phyloP scores from a whole-genome alignment of 2,329 filamentous ascomycete genomes.

The Stachybotrys elegans region DNA sequence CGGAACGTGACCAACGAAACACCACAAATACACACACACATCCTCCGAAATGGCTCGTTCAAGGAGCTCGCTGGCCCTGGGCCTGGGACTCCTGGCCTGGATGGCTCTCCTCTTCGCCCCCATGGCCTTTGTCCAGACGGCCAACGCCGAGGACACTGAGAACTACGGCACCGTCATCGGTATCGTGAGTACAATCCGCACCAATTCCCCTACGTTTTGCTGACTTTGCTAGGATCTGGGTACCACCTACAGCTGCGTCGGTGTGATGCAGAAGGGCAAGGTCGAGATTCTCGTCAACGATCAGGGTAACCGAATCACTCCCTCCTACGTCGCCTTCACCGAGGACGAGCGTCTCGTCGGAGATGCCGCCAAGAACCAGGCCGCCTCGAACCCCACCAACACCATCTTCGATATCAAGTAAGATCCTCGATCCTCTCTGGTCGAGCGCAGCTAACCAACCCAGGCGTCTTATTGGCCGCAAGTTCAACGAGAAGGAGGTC shows the following conservation, averaged over 20 bases:
- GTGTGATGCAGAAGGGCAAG: constrained; percentile 93
- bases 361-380: constrained; percentile 97
- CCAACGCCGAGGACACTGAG: constrained; percentile 66
- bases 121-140: constrained; percentile 77
- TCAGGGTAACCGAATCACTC: constrained; percentile 94
- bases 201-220: constrained; percentile 10
- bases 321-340: constrained; percentile 93
- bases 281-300: constrained; percentile 96
- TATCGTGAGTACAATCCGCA: constrained; percentile 57
- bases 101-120: constrained; percentile 85
- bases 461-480: constrained; percentile 80
- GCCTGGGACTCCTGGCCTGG: constrained; percentile 88
- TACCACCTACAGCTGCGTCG: constrained; percentile 85
- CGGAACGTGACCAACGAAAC: constrained; percentile 14
- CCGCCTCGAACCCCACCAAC: constrained; percentile 69
- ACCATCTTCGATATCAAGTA: constrained; percentile 83
- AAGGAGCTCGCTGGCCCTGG: constrained; percentile 65
- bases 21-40: constrained; percentile 14
- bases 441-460: constrained; percentile 15
- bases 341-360: constrained; percentile 95
- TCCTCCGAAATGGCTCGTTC: constrained; percentile 47
- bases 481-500: constrained; percentile 78
- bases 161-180: constrained; percentile 87
- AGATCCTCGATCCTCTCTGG: constrained; percentile 15
- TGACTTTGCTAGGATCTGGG: constrained; percentile 61